These are phyloP conservation scores for Suhomyces bokatorum DNA, from an alignment of 1,139 yeast species.

Conservation along the genomic window DNA sequence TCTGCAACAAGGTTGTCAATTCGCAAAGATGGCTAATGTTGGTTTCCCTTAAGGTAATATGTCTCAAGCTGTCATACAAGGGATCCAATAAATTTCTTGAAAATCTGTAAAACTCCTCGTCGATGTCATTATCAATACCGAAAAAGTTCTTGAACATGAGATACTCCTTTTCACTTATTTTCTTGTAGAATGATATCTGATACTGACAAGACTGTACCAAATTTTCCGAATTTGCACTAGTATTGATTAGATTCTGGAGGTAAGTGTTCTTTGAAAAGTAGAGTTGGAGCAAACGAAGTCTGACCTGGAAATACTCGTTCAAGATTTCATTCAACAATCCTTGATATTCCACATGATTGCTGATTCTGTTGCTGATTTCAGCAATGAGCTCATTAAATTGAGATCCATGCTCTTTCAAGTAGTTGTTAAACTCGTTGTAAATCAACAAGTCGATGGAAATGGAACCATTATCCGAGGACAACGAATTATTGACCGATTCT, in stretches of 20 bases:
- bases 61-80: conserved; percentile 67
- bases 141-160: conserved; percentile 59
- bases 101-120: conserved; percentile 50
- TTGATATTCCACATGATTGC: conserved; percentile 54
- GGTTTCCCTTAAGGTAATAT: conserved; percentile 65
- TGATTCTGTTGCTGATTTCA: conserved; percentile 53
- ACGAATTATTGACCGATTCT: conserved; percentile 39
- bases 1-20: conserved; percentile 66
- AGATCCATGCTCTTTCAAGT: conserved; percentile 24
- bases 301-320: conserved; percentile 57
- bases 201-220: conserved; percentile 61
- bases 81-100: conserved; percentile 69
- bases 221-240: conserved; percentile 14
- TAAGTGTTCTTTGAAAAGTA: conserved; percentile 20
- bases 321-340: conserved; percentile 72
- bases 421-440: conserved; percentile 56
- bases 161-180: conserved; percentile 61
- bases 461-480: conserved; percentile 9
- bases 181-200: conserved; percentile 57
- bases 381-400: conserved; percentile 45
- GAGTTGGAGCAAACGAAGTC: conserved; percentile 49
- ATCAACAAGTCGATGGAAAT: conserved; percentile 28
- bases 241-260: conserved; percentile 9
- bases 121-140: conserved; percentile 19
- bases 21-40: conserved; percentile 72